Evolutionary conservation across 2,329 filamentous ascomycete genomes (phyloP).

Genomic region (Fusarium floridanum): DNA sequence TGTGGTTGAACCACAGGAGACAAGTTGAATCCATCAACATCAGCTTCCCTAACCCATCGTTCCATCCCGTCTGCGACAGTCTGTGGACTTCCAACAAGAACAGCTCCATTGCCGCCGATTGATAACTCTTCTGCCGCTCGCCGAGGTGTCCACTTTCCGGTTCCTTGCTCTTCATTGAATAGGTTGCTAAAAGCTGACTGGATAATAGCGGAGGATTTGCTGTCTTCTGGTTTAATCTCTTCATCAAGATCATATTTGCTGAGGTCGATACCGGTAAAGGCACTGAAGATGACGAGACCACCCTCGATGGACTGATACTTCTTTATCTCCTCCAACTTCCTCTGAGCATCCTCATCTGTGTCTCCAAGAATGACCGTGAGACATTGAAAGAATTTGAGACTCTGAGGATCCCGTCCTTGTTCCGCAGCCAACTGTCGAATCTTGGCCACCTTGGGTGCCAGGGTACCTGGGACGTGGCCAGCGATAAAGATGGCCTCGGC

Average conservation of each 20-base stretch:
- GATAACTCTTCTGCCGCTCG: constrained; percentile 6
- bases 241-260: constrained; percentile 9
- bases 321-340: not conserved
- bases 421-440: constrained; percentile 7
- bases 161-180: constrained; percentile 3
- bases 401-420: constrained; percentile 7
- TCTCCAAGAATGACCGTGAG: constrained; percentile 2
- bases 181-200: constrained; percentile 16
- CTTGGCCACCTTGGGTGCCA: constrained; percentile 6
- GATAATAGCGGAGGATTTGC: constrained; percentile 13
- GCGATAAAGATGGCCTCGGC: constrained; percentile 73
- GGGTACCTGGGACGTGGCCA: constrained; percentile 53
- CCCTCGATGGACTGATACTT: constrained; percentile 10
- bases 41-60: constrained; percentile 15
- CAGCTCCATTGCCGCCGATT: constrained; percentile 11
- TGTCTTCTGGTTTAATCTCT: constrained; percentile 21
- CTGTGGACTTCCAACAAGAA: constrained; percentile 22
- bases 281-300: constrained; percentile 19
- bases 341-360: constrained; percentile 14
- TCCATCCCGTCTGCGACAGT: constrained; percentile 22
- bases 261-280: constrained; percentile 27
- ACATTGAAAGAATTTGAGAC: constrained; percentile 18
- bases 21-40: constrained; percentile 27
- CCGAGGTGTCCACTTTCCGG: not conserved
- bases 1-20: constrained; percentile 13